Percentiles rank a stretch among this genome's conserved stretches.
Conservation (phyloP, 805 yeast genomes). For the Jamesozyma gamospora region DNA sequence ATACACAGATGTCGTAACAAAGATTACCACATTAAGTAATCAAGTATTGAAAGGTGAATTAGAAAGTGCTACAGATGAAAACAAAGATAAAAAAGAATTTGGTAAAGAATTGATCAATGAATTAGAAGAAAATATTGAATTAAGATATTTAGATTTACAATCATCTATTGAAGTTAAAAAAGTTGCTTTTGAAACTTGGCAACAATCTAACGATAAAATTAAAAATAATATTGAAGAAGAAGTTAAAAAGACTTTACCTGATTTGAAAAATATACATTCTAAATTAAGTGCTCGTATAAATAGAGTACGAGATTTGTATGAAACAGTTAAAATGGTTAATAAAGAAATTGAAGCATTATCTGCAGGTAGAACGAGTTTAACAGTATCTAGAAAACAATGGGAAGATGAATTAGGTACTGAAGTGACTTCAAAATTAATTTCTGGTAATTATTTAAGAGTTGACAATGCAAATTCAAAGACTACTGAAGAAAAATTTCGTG, state of each 20-base stretch:
- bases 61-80: slow-evolving; percentile 7
- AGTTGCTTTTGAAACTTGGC: slow-evolving; percentile 16
- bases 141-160: slow-evolving; percentile 20
- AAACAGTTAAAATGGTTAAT: slow-evolving; percentile 16
- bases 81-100: slow-evolving; percentile 2
- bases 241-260: slow-evolving; percentile 8
- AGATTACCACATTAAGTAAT: slow-evolving; percentile 12
- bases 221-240: slow-evolving; percentile 9
- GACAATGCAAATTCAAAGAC: slow-evolving; percentile 2
- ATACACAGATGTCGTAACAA: slow-evolving; percentile 17
- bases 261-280: slow-evolving; percentile 7
- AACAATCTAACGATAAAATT: slow-evolving; percentile 13
- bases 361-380: slow-evolving; percentile 16
- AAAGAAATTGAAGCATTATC: slow-evolving; percentile 17
- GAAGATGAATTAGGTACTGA: slow-evolving; percentile 18
- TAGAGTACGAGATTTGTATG: slow-evolving; percentile 18
- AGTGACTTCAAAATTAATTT: slow-evolving; percentile 15
- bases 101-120: slow-evolving; percentile 6
- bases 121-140: slow-evolving; percentile 9
- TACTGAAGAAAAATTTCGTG: slow-evolving; percentile 11
- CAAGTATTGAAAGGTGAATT: slow-evolving; percentile 16
- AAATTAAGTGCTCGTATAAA: slow-evolving; percentile 12
- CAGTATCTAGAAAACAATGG: slow-evolving; percentile 22
- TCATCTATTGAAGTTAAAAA: slow-evolving; percentile 21
- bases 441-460: slow-evolving; percentile 12